phyloP scores from a whole-genome alignment of 78 protist genomes.

The Dictyostelium intermedium region DNA sequence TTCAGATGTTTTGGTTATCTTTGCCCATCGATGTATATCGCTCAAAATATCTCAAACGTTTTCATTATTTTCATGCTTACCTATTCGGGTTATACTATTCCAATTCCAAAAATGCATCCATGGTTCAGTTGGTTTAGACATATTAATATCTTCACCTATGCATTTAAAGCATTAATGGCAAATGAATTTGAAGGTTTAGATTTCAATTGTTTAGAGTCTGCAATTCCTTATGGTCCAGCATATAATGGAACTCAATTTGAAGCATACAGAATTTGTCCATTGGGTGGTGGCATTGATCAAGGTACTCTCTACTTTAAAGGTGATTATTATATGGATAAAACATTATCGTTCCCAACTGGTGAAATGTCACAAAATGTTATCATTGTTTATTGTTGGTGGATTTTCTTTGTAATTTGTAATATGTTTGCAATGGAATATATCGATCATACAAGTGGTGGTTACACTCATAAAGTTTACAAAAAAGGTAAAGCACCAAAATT shows the following conservation, averaged over 20 bases:
- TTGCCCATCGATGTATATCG: constrained; percentile 26
- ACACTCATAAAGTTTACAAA: constrained; percentile 76
- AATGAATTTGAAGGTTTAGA: constrained; percentile 11
- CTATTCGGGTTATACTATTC: constrained; percentile 46
- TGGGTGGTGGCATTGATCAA: constrained; percentile 39
- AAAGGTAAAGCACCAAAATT: constrained; percentile 80
- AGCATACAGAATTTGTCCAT: constrained; percentile 36
- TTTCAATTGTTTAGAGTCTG: constrained; percentile 13
- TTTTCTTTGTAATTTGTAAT: constrained; percentile 18
- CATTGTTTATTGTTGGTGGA: constrained; percentile 40
- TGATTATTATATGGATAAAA: not conserved
- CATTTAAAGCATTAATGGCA: constrained; percentile 41
- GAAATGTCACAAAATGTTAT: not conserved
- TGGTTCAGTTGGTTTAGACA: constrained; percentile 72
- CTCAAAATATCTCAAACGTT: constrained; percentile 27
- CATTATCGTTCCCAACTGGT: not conserved
- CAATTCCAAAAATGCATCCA: constrained; percentile 47
- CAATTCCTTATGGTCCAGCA: constrained; percentile 29
- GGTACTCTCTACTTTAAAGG: constrained; percentile 12
- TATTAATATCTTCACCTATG: constrained; percentile 35
- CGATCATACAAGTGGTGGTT: constrained; percentile 73
- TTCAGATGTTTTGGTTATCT: constrained; percentile 60
- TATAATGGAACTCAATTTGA: not conserved
- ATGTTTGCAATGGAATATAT: constrained; percentile 55
- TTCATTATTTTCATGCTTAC: constrained; percentile 57